These are phyloP conservation scores for Arachis stenosperma DNA, from an alignment of 306 rosid species.

Conservation along the genomic window DNA sequence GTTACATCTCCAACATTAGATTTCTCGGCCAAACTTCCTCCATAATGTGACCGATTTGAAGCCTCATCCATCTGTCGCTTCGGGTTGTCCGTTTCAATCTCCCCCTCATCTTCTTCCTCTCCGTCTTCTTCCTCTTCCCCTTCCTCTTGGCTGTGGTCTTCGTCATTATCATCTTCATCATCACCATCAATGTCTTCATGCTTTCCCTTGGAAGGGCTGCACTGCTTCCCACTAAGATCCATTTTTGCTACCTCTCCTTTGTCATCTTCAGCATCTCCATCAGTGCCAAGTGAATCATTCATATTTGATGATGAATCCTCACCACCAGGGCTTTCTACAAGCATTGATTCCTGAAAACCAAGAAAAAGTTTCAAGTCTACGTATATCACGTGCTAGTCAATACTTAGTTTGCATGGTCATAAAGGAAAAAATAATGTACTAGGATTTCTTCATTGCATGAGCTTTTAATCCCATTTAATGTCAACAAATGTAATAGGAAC, in stretches of 20 bases:
- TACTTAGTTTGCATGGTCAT: constrained; percentile 15
- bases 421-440: constrained; percentile 10
- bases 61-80: constrained; percentile 50
- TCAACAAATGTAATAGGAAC: constrained; percentile 26
- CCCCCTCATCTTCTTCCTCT: constrained; percentile 64
- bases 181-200: constrained; percentile 50
- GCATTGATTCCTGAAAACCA: constrained; percentile 60
- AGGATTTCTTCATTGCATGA: constrained; percentile 11
- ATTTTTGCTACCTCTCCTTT: constrained; percentile 54
- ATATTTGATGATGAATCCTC: constrained; percentile 78
- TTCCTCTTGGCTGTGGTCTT: constrained; percentile 51
- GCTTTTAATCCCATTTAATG: constrained; percentile 14
- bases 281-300: constrained; percentile 61
- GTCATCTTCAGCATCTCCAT: constrained; percentile 58
- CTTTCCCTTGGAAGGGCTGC: constrained; percentile 54
- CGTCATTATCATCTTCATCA: constrained; percentile 53
- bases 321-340: constrained; percentile 67
- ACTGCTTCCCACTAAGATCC: constrained; percentile 57
- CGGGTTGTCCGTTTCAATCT: constrained; percentile 55
- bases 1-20: constrained; percentile 43
- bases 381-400: neutral
- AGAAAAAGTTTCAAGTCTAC: constrained; percentile 1
- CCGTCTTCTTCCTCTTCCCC: constrained; percentile 55
- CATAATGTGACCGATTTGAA: constrained; percentile 44
- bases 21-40: constrained; percentile 52